Evolutionary conservation across 495 filamentous ascomycete species (phyloP).

Genomic region (Aspergillus campestris): DNA sequence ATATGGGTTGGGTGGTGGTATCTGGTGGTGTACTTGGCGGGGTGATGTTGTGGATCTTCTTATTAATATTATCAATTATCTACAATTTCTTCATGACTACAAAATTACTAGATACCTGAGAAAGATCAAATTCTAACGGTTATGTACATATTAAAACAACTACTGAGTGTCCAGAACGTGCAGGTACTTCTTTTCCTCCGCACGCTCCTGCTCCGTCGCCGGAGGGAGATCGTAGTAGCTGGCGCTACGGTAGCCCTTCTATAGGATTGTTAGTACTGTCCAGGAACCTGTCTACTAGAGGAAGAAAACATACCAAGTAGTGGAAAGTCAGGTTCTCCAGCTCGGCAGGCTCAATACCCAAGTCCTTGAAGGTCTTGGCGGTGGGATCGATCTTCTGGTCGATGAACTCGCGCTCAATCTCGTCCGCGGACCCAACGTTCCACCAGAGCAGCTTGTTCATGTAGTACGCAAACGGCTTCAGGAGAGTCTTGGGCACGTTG

Average conservation of each 20-base stretch:
- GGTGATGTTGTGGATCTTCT: too few relatives aligned
- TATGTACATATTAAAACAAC: constrained; percentile 38
- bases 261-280: constrained; percentile 14
- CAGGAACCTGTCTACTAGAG: constrained; percentile 14
- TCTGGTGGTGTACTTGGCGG: too few relatives aligned
- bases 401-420: constrained; percentile 88
- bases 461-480: constrained; percentile 61
- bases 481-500: constrained; percentile 75
- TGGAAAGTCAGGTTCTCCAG: constrained; percentile 77
- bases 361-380: constrained; percentile 92
- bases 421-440: constrained; percentile 72
- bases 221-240: constrained; percentile 88
- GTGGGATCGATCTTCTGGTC: constrained; percentile 85
- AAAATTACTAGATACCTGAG: too few relatives aligned
- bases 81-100: too few relatives aligned
- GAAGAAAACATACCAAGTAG: constrained; percentile 69
- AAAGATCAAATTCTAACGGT: constrained; percentile 8
- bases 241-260: constrained; percentile 79
- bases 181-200: constrained; percentile 91
- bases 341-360: constrained; percentile 80
- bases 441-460: constrained; percentile 83
- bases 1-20: too few relatives aligned
- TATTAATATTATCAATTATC: too few relatives aligned
- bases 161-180: constrained; percentile 89
- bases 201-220: constrained; percentile 85